Base-by-base conservation (phyloP, 2,329 filamentous ascomycete genomes). In the Xylariomycetidae sp. region DNA sequence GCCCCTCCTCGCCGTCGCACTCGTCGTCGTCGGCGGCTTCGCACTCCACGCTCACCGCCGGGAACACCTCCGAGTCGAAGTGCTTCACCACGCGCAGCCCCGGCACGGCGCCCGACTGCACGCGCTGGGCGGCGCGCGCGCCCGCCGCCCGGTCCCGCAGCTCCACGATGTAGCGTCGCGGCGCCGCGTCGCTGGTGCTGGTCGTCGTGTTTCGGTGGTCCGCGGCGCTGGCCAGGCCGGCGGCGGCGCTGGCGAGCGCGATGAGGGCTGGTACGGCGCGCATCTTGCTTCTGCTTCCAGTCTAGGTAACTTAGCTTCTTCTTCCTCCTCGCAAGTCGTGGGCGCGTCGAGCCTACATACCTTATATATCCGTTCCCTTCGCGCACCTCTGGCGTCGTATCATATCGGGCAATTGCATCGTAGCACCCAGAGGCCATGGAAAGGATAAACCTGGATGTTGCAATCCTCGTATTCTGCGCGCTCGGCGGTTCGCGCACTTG, bases 91-190 rank as follows among this genome's bases (percentile, higher is more conserved):
- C 34, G 15, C 34, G 41, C 6, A 49, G 31, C 12, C 48, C 44
- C 6, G 41, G 23, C 5, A 45, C 32, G 10, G 18, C 35, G 9
- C 12, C 20, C 8, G 8, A 8, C 25, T 38, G 34, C 19, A 45
- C 35, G 20, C 38, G 46, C 2, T 44, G 34, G 6, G 32, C 37
- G 25, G 42, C 34, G 15, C 28, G 38, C 10, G 40, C 29, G 29
- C 35, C 23, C 4, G 40, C 42, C 6, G 31, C 30, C 20, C 39
- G 48, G 26, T 44, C 45, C 35, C 43, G 44, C 17, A 49, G 30
- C 32, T 50, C 48, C 19, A 50, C 39, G 23, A 50, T 49, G 32
- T 45, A 50, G 22, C 48, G 42, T 22, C 40, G 39, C 4, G 46
- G 44, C 10, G 39, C 44, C 6, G 31, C 39, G 25, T 40, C 37